phyloP scores from a whole-genome alignment of 805 yeast species.

The Wickerhamiella dianesei region DNA sequence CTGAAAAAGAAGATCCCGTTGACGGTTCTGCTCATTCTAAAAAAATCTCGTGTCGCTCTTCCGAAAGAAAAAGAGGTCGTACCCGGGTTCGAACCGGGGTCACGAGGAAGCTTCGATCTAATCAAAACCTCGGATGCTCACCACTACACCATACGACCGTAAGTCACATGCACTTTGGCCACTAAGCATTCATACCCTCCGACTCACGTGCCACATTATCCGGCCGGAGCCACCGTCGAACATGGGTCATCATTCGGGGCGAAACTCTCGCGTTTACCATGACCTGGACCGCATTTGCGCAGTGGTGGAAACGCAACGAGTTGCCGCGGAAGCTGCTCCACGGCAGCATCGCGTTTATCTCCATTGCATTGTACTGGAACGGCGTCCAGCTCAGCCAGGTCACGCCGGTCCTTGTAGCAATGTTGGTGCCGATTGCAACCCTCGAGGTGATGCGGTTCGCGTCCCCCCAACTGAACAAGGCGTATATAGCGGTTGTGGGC shows the following conservation, averaged over 20 bases:
- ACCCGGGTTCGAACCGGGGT: slow-evolving; percentile 21
- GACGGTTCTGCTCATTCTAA: too few relatives aligned
- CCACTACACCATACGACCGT: slow-evolving; percentile 13
- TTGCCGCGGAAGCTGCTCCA: slow-evolving; percentile 80
- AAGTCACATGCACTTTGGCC: background rate
- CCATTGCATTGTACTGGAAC: slow-evolving; percentile 55
- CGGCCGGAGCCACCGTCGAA: too few relatives aligned
- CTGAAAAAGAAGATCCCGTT: too few relatives aligned
- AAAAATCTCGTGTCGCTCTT: too few relatives aligned
- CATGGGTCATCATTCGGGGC: background rate
- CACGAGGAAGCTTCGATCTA: slow-evolving; percentile 4
- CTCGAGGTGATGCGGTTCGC: slow-evolving; percentile 59
- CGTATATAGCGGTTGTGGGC: slow-evolving; percentile 58
- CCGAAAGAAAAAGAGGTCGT: slow-evolving; percentile 12
- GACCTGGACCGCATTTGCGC: background rate
- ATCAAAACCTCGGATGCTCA: slow-evolving; percentile 11
- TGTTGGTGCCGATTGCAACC: slow-evolving; percentile 42
- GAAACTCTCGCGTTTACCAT: background rate
- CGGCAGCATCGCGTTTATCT: slow-evolving; percentile 73
- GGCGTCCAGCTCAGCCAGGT: slow-evolving; percentile 46
- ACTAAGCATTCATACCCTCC: too few relatives aligned
- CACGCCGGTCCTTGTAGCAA: slow-evolving; percentile 42
- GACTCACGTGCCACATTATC: too few relatives aligned
- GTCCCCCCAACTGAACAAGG: slow-evolving; percentile 45
- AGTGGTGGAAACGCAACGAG: slow-evolving; percentile 63